Evolutionary conservation across 768 basidiomycete species (phyloP).

Genomic region (Pisolithus tinctorius): DNA sequence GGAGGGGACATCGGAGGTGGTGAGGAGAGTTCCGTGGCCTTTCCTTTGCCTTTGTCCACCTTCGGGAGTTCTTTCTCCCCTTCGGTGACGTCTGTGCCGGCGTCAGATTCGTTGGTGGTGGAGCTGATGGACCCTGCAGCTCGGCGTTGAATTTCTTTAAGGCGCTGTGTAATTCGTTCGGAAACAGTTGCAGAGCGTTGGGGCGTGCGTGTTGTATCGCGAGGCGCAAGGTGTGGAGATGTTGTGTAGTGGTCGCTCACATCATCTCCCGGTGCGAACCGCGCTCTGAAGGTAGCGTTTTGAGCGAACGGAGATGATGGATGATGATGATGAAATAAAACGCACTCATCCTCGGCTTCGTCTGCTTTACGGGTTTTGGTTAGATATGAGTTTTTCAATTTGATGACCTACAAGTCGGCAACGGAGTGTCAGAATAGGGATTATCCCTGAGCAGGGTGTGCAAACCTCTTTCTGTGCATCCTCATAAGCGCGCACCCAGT

Average conservation of each 20-base stretch:
- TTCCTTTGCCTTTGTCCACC: constrained; percentile 82
- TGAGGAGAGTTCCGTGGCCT: constrained; percentile 45
- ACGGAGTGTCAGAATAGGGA: background rate
- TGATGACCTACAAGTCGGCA: constrained; percentile 35
- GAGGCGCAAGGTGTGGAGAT: constrained; percentile 64
- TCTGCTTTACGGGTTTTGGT: constrained; percentile 78
- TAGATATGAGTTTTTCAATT: constrained; percentile 72
- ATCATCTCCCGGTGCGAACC: constrained; percentile 73
- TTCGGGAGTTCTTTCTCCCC: constrained; percentile 39
- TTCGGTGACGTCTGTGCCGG: constrained; percentile 17
- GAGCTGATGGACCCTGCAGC: constrained; percentile 29
- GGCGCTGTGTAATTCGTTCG: constrained; percentile 78
- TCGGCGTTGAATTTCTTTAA: constrained; percentile 71
- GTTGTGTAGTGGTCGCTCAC: constrained; percentile 69
- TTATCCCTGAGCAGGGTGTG: background rate
- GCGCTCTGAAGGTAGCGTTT: constrained; percentile 46
- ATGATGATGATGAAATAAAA: constrained; percentile 9
- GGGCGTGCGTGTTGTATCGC: constrained; percentile 38
- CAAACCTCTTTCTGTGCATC: constrained; percentile 57
- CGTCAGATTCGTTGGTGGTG: constrained; percentile 16
- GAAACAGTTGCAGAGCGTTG: constrained; percentile 73
- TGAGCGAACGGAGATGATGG: constrained; percentile 1
- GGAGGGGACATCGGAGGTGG: constrained; percentile 62
- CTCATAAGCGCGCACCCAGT: constrained; percentile 67
- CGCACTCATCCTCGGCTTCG: constrained; percentile 92